Evolutionary conservation across 2,329 filamentous ascomycete genomes (phyloP).

Genomic region (Metarhizium brunneum): DNA sequence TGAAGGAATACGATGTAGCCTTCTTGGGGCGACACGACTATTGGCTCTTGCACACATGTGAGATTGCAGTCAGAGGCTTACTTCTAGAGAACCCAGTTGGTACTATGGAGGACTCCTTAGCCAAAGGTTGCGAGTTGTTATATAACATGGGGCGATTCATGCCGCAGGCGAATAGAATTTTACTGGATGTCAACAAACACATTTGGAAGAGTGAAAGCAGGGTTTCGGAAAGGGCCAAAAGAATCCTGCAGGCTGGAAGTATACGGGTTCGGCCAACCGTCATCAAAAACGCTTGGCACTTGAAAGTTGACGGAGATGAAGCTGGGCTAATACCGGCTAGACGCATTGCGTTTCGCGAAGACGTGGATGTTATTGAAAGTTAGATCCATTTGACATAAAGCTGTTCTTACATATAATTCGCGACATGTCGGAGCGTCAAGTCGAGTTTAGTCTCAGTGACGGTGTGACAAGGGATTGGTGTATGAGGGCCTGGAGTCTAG

Average conservation of each 20-base stretch:
- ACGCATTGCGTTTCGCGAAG: no score
- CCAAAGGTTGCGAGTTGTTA: conserved; percentile 6
- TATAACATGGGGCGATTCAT: conserved; percentile 2
- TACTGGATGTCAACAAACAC: not conserved
- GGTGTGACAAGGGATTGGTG: no score
- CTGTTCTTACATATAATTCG: no score
- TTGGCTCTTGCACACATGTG: conserved; percentile 10
- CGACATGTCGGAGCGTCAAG: no score
- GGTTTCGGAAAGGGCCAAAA: not conserved
- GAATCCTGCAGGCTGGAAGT: not conserved
- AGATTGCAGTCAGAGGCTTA: conserved; percentile 1
- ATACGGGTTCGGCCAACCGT: not conserved
- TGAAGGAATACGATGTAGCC: conserved; percentile 17
- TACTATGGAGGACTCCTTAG: not conserved
- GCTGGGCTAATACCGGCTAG: not conserved
- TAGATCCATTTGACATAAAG: no score
- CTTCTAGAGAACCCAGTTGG: not conserved
- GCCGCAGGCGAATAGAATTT: not conserved
- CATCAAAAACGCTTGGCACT: not conserved
- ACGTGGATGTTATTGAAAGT: no score
- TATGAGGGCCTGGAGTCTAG: no score
- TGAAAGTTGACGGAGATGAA: not conserved
- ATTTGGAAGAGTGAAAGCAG: not conserved
- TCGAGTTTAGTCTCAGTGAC: no score
- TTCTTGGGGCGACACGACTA: conserved; percentile 14